These are phyloP conservation scores for Podospora pseudocomata DNA, from an alignment of 495 filamentous ascomycete genomes.

Conservation along the genomic window DNA sequence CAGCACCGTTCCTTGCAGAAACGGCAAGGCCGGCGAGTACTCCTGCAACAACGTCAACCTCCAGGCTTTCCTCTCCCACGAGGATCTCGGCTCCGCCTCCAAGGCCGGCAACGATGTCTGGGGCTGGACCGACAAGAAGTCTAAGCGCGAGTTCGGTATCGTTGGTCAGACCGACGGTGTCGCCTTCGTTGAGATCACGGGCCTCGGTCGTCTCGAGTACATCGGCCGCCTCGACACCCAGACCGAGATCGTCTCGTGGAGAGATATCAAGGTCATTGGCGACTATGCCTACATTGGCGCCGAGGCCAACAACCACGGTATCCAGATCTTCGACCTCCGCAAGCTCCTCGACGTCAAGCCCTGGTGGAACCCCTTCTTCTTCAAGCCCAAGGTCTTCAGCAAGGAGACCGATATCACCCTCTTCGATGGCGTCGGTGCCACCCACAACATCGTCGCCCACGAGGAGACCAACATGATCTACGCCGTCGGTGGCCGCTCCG, in stretches of 20 bases:
- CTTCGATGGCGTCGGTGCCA: slow-evolving; percentile 26
- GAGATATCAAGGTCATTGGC: slow-evolving; percentile 44
- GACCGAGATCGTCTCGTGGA: slow-evolving; percentile 37
- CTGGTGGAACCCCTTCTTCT: slow-evolving; percentile 18
- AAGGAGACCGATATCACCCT: slow-evolving; percentile 23
- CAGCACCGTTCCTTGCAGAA: slow-evolving; percentile 32
- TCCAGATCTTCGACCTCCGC: slow-evolving; percentile 50
- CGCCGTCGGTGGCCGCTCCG: slow-evolving; percentile 46
- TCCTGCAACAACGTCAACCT: slow-evolving; percentile 54
- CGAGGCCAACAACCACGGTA: slow-evolving; percentile 42
- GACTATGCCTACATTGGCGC: slow-evolving; percentile 46
- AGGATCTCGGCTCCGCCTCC: slow-evolving; percentile 42
- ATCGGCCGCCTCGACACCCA: slow-evolving; percentile 46
- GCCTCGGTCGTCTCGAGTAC: slow-evolving; percentile 42
- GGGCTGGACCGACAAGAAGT: slow-evolving; percentile 44
- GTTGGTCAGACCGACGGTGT: slow-evolving; percentile 50
- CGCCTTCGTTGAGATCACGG: slow-evolving; percentile 46
- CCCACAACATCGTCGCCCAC: slow-evolving; percentile 46
- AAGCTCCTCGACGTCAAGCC: slow-evolving; percentile 31
- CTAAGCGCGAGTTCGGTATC: slow-evolving; percentile 47
- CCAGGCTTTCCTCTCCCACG: slow-evolving; percentile 50
- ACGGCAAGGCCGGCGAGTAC: slow-evolving; percentile 48
- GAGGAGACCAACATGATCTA: slow-evolving; percentile 43
- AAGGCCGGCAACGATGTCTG: slow-evolving; percentile 40
- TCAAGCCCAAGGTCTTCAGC: slow-evolving; percentile 22